phyloP scores from a whole-genome alignment of 305 asterid species.

The Ruellia speciosa region DNA sequence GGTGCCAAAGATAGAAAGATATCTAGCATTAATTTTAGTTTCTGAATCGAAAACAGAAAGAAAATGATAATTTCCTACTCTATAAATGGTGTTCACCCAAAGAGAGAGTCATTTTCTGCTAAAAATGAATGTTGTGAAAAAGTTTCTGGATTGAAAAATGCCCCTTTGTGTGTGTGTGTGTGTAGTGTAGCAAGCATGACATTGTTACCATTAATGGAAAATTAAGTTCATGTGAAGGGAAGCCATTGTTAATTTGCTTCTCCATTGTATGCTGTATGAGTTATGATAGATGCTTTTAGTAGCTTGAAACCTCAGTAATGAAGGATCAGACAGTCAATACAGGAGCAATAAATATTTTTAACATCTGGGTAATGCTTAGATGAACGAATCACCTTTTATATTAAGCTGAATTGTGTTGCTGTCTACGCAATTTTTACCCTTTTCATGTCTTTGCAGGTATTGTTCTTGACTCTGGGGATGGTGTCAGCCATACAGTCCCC shows the following conservation, averaged over 20 bases:
- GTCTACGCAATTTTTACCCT: constrained; percentile 7
- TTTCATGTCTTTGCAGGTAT: constrained; percentile 35
- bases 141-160: background rate
- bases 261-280: background rate
- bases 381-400: background rate
- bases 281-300: no score
- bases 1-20: background rate
- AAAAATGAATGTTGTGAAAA: background rate
- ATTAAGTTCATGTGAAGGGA: no score
- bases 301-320: background rate
- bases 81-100: no score
- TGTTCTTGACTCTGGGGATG: constrained; percentile 55
- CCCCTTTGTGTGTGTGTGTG: no score
- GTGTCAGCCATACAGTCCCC: constrained; percentile 33
- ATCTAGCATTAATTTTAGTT: background rate
- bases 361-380: no score
- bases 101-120: background rate
- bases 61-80: background rate
- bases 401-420: background rate
- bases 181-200: no score
- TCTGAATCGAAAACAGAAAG: background rate
- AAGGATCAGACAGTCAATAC: background rate
- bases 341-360: no score
- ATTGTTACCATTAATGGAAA: no score
- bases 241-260: no score